Percentiles rank a stretch among this genome's conserved stretches.
These are phyloP conservation scores for Pseudogymnoascus sp. DNA, from an alignment of 2,329 filamentous ascomycete species.

Conservation along the genomic window DNA sequence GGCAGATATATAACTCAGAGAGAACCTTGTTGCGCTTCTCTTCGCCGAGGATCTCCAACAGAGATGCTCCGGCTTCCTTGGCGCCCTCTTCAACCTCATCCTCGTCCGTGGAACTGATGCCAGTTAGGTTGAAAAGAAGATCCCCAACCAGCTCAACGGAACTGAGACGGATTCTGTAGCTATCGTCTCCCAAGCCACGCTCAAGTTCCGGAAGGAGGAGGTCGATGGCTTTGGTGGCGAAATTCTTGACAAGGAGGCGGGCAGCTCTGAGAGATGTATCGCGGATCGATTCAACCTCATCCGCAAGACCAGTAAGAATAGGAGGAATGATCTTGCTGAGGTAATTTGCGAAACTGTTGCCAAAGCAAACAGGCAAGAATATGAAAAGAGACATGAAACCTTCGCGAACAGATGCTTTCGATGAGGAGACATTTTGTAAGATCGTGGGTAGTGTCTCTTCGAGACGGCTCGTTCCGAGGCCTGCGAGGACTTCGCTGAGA, in stretches of 20 bases:
- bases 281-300: conserved; percentile 92
- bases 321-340: conserved; percentile 91
- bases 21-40: conserved; percentile 96
- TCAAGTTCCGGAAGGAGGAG: conserved; percentile 89
- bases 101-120: conserved; percentile 73
- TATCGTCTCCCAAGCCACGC: conserved; percentile 93
- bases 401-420: conserved; percentile 83
- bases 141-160: conserved; percentile 97
- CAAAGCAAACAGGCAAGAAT: conserved; percentile 96
- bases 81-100: conserved; percentile 72
- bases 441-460: conserved; percentile 96
- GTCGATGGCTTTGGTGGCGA: conserved; percentile 89
- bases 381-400: conserved; percentile 99
- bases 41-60: conserved; percentile 87
- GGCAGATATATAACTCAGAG: conserved; percentile 94
- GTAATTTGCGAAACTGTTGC: conserved; percentile 96
- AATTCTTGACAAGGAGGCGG: conserved; percentile 94
- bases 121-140: conserved; percentile 92
- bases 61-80: conserved; percentile 82
- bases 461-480: conserved; percentile 80
- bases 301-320: conserved; percentile 86
- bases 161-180: conserved; percentile 92
- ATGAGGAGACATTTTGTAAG: conserved; percentile 87
- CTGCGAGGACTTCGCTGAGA: conserved; percentile 90
- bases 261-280: conserved; percentile 94